These are phyloP conservation scores for Ustilago vetiveriae DNA, from an alignment of 1,284 basidiomycete genomes.

Conservation along the genomic window DNA sequence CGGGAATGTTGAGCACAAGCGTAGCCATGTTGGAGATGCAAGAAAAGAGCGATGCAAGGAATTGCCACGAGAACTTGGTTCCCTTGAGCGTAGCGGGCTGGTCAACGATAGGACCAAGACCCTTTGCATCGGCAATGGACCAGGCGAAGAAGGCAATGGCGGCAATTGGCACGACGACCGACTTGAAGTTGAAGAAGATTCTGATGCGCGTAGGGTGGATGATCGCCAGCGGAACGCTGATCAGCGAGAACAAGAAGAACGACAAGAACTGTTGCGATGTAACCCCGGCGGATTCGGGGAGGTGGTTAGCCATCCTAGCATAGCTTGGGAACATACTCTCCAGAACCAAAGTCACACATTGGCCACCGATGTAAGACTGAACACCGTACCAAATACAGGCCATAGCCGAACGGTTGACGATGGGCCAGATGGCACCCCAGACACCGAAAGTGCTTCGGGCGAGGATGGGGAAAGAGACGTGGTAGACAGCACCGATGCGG, in stretches of 20 bases:
- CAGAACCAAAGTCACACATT: conserved; percentile 77
- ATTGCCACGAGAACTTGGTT: conserved; percentile 79
- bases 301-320: conserved; percentile 75
- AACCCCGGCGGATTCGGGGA: conserved; percentile 77
- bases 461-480: conserved; percentile 81
- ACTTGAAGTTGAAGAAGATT: conserved; percentile 83
- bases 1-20: conserved; percentile 55
- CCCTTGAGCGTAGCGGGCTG: conserved; percentile 77
- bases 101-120: conserved; percentile 80
- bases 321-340: conserved; percentile 74
- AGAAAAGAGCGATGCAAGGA: conserved; percentile 71
- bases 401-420: conserved; percentile 78
- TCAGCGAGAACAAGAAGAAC: conserved; percentile 87
- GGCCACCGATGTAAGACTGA: conserved; percentile 73
- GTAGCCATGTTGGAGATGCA: conserved; percentile 58
- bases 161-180: conserved; percentile 72
- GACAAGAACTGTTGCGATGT: conserved; percentile 76
- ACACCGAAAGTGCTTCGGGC: conserved; percentile 77
- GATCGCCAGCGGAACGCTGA: conserved; percentile 81
- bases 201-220: conserved; percentile 82
- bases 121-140: conserved; percentile 78
- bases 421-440: conserved; percentile 83
- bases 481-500: conserved; percentile 73
- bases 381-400: conserved; percentile 72
- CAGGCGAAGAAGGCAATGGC: conserved; percentile 79